Base-by-base conservation (phyloP, 495 filamentous ascomycete species). In the Cladorrhinum samala region DNA sequence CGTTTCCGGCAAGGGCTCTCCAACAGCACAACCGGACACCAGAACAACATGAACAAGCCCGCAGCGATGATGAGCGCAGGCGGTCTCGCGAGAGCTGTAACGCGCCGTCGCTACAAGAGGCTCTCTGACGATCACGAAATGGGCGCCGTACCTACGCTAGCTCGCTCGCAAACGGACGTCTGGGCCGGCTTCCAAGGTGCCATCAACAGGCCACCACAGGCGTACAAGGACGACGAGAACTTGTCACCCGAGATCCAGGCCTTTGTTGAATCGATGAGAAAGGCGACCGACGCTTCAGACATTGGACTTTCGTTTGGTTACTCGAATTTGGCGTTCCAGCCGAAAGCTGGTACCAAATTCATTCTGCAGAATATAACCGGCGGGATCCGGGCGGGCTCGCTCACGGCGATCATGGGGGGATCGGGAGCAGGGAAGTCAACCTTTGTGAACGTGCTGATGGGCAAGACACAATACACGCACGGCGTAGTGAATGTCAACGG, bases 251-350 rank as follows among this genome's bases (percentile, higher is more conserved):
- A 75, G 55, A 59, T 73, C 16, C 61, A 70, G 25, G 64, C 68
- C 2, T 82, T 80, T 52, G 71, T 82, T 36, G 66, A 73, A 21
- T 78, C 71, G 0, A 74, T 80, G 65, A 67, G 70, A 16, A 72
- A 68, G 60, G 72, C 69, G 21, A 79, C 76, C 7, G 71, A 72
- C 23, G 71, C 73, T 3, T 61, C 69, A 1, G 68, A 72, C 17
- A 74, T 80, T 57, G 79, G 78, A 11, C 59, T 81, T 25, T 72
- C 69, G 14, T 81, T 81, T 57, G 70, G 71, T 13, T 78, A 75
- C 41, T 50, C 64, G 13, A 62, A 74, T 42, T 67, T 81, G 8
- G 62, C 61, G 13, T 79, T 73, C 57, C 67, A 72, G 3, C 75
- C 74, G 1, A 71, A 69, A 42, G 68, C 68, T 37, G 59, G 54